Evolutionary conservation across 441 rosid species (phyloP).

Genomic region (Gossypium laxum): DNA sequence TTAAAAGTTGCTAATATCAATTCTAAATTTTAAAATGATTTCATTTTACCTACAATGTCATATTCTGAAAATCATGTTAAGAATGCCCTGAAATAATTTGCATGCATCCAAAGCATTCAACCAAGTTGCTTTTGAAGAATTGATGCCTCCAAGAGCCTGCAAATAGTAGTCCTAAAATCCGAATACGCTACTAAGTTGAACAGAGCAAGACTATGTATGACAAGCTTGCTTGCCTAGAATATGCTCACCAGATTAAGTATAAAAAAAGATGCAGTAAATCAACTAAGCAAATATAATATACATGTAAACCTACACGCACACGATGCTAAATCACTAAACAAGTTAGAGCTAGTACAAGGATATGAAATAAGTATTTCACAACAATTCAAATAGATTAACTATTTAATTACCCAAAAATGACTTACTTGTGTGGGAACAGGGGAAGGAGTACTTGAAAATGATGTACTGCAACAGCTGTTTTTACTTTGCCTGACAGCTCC

Average conservation of each 20-base stretch:
- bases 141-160: background rate
- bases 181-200: background rate
- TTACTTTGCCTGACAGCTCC: slow-evolving; percentile 24
- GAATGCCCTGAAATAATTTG: slow-evolving; percentile 1
- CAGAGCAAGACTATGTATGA: background rate
- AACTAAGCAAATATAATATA: background rate
- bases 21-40: background rate
- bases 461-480: slow-evolving; percentile 27
- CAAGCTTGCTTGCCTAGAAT: background rate
- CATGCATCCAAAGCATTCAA: background rate
- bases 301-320: background rate
- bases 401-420: slow-evolving; percentile 11
- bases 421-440: slow-evolving; percentile 38
- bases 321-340: background rate
- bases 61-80: slow-evolving; percentile 1
- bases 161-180: background rate
- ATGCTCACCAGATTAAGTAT: background rate
- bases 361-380: background rate
- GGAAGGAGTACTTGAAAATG: slow-evolving; percentile 40
- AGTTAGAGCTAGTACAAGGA: background rate
- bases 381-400: background rate
- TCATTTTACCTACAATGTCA: slow-evolving; percentile 1
- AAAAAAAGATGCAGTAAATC: background rate
- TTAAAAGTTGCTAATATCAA: background rate
- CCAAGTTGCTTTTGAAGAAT: background rate